These are phyloP conservation scores for Calonectria naviculata DNA, from an alignment of 2,329 filamentous ascomycete genomes.

Conservation along the genomic window DNA sequence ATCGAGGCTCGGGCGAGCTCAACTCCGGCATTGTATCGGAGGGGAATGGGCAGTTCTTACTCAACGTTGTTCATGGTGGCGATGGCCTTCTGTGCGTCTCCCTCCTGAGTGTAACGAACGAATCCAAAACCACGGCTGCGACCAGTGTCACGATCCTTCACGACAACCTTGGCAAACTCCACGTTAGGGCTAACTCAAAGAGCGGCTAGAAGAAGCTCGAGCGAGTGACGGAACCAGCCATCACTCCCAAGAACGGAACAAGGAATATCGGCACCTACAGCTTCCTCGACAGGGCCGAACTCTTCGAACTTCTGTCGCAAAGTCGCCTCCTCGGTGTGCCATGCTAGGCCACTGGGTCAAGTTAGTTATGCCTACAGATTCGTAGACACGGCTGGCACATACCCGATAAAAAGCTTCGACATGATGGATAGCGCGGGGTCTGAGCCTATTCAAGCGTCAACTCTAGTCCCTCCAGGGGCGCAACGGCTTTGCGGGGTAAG, in stretches of 20 bases:
- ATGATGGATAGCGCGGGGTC: conserved; percentile 60
- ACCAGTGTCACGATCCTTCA: conserved; percentile 96
- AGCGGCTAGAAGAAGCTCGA: not conserved
- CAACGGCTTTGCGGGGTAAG: conserved; percentile 13
- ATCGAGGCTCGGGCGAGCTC: not conserved
- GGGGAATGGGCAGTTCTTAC: conserved; percentile 64
- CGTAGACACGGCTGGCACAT: conserved; percentile 50
- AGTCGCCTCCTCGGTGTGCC: conserved; percentile 94
- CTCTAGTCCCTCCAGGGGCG: conserved; percentile 6
- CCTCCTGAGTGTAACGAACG: conserved; percentile 85
- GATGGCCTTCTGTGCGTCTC: conserved; percentile 82
- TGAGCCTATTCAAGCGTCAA: conserved; percentile 28
- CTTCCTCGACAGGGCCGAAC: conserved; percentile 92
- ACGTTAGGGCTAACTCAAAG: conserved; percentile 30
- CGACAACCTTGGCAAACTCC: conserved; percentile 77
- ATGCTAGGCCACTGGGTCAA: conserved; percentile 84
- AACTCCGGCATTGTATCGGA: conserved; percentile 29
- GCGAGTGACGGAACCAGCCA: conserved; percentile 16
- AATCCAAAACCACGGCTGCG: conserved; percentile 98
- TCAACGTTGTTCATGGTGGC: conserved; percentile 87
- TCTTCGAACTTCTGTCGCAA: conserved; percentile 92
- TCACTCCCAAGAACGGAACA: conserved; percentile 27
- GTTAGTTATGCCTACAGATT: conserved; percentile 33
- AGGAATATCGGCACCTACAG: conserved; percentile 71
- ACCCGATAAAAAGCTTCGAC: conserved; percentile 98